Conservation (phyloP, 306 rosid genomes). For the Castanea crenata region DNA sequence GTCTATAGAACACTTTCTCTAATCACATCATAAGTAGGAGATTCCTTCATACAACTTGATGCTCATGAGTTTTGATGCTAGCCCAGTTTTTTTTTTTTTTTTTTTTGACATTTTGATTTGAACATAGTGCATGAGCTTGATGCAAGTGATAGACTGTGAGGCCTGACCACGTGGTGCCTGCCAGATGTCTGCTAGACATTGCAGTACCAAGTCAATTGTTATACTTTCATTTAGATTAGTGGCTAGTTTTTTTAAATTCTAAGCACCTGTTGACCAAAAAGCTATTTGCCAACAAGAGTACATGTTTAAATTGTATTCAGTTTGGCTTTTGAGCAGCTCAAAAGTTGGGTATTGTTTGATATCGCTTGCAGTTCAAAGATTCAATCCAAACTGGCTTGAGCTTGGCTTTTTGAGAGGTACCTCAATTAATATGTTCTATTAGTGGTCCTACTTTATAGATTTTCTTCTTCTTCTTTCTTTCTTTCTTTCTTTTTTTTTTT, state of each 20-base stretch:
- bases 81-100: background rate
- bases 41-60: slow-evolving; percentile 12
- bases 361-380: background rate
- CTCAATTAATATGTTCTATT: too few species aligned
- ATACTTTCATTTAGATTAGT: background rate
- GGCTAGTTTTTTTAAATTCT: background rate
- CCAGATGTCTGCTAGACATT: background rate
- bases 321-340: background rate
- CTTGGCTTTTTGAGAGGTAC: background rate
- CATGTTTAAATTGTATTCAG: background rate
- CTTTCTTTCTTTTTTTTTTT: too few species aligned
- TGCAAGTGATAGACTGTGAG: background rate
- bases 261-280: background rate
- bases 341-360: background rate
- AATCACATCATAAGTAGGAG: background rate
- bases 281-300: background rate
- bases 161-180: background rate
- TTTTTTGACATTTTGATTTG: background rate
- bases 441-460: too few species aligned
- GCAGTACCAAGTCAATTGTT: background rate
- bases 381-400: background rate
- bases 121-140: background rate
- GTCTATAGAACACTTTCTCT: too few species aligned
- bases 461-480: too few species aligned
- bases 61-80: slow-evolving; percentile 8